Percentiles rank a stretch among this genome's conserved stretches.
Evolutionary conservation across 2,329 filamentous ascomycete genomes (phyloP).

Genomic region (Monilinia polystroma): DNA sequence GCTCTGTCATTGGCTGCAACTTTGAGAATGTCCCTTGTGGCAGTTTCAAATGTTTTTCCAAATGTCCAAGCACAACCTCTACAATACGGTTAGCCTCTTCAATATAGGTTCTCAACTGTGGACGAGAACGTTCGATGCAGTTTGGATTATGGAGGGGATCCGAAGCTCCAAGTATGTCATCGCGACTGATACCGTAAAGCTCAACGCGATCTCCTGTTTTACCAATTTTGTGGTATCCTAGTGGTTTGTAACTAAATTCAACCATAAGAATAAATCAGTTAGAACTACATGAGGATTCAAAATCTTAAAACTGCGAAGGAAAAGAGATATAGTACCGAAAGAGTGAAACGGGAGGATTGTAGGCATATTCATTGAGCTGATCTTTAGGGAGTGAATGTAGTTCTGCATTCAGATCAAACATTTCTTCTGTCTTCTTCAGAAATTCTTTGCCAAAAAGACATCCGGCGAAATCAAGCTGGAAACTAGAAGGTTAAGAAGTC

Average conservation of each 20-base stretch:
- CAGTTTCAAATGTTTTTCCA: conserved; percentile 10
- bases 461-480: conserved; percentile 1
- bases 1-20: neutral
- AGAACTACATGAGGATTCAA: neutral
- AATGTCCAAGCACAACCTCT: conserved; percentile 1
- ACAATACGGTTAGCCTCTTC: conserved; percentile 6
- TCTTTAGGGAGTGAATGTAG: neutral
- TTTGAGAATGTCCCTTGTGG: neutral
- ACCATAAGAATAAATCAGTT: neutral
- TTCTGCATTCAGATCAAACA: conserved; percentile 11
- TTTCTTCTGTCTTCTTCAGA: neutral
- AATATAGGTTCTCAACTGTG: neutral
- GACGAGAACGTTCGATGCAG: conserved; percentile 12
- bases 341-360: conserved; percentile 11
- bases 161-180: conserved; percentile 17
- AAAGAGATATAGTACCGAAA: conserved; percentile 7
- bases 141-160: conserved; percentile 13
- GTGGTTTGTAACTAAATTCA: conserved; percentile 13
- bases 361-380: conserved; percentile 2
- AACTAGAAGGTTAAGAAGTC: neutral
- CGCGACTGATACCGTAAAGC: conserved; percentile 4
- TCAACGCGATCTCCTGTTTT: conserved; percentile 9
- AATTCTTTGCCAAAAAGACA: conserved; percentile 9
- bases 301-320: neutral
- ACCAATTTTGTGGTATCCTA: conserved; percentile 17